Conservation (phyloP, 1,284 basidiomycete genomes). For the Trametes versicolor region DNA sequence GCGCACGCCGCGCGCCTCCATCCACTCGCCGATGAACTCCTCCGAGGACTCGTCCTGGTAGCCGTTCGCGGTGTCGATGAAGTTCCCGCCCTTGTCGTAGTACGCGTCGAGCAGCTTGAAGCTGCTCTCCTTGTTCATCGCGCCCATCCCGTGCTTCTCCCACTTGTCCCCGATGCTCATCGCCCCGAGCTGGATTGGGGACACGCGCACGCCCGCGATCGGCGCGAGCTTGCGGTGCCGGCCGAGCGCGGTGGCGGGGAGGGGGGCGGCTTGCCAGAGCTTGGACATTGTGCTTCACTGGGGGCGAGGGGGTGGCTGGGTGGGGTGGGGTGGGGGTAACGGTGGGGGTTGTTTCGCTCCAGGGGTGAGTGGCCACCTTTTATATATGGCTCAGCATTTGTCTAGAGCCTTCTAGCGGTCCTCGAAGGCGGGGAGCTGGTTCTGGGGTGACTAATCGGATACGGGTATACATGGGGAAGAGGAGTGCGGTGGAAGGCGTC, state of each 20-base stretch:
- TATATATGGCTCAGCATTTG: not conserved
- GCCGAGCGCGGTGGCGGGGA: conserved; percentile 34
- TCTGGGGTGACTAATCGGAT: not conserved
- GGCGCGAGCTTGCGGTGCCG: conserved; percentile 37
- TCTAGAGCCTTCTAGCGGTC: not conserved
- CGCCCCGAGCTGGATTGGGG: conserved; percentile 58
- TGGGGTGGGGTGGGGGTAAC: no score
- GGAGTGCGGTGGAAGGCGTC: not conserved
- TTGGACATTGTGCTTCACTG: conserved; percentile 17
- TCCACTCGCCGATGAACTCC: conserved; percentile 55
- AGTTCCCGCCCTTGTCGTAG: conserved; percentile 45
- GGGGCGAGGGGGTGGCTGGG: not conserved
- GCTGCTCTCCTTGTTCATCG: conserved; percentile 49
- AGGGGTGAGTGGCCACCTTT: not conserved
- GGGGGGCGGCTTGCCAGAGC: conserved; percentile 30
- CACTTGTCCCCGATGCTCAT: conserved; percentile 63
- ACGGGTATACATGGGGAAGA: not conserved
- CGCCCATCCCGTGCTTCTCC: conserved; percentile 48
- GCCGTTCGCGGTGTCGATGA: conserved; percentile 46
- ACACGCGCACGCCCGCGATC: conserved; percentile 49
- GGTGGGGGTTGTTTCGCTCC: not conserved
- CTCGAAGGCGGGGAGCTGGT: not conserved
- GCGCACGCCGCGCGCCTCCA: conserved; percentile 50
- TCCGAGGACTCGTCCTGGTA: conserved; percentile 48
- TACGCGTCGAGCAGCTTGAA: conserved; percentile 49